Percentiles rank a stretch among this genome's conserved stretches.
Evolutionary conservation across 2,329 filamentous ascomycete genomes (phyloP).

Genomic region (Chaetomium sp.): DNA sequence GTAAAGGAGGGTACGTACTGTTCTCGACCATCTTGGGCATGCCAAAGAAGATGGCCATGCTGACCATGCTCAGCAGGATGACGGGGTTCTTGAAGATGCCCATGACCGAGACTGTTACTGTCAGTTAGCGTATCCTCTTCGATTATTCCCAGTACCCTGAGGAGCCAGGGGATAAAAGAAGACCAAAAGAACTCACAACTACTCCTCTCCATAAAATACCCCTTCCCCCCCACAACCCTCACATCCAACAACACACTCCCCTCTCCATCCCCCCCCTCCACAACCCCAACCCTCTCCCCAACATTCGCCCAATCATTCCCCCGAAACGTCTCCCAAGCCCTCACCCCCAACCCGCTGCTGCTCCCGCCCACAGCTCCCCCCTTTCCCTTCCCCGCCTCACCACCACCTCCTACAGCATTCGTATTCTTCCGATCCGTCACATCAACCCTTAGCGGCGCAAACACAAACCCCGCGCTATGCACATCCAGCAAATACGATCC

Average conservation of each 20-base stretch:
- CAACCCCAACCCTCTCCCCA: constrained; percentile 53
- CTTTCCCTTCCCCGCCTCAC: constrained; percentile 14
- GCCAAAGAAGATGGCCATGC: constrained; percentile 76
- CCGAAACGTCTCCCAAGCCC: constrained; percentile 77
- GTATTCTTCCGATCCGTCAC: constrained; percentile 32
- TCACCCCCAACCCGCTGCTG: constrained; percentile 34
- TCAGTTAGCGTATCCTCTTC: background rate
- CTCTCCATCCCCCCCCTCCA: constrained; percentile 34
- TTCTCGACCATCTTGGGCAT: constrained; percentile 96
- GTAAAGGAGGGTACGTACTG: constrained; percentile 54
- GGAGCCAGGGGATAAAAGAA: background rate
- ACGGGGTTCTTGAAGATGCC: constrained; percentile 88
- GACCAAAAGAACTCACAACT: constrained; percentile 53
- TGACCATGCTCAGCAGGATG: constrained; percentile 85
- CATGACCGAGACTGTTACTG: constrained; percentile 61
- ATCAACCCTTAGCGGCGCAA: constrained; percentile 76
- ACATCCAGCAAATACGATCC: constrained; percentile 80
- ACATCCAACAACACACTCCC: constrained; percentile 49
- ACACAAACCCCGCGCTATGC: constrained; percentile 66
- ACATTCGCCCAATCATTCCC: constrained; percentile 88
- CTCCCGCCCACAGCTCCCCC: constrained; percentile 22
- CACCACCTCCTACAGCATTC: no score
- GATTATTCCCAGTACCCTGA: background rate
- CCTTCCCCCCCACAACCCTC: constrained; percentile 56
- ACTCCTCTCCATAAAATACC: constrained; percentile 69